Base-by-base conservation (phyloP, 176 grass and related monocot genomes). In the Triticum monococcum region DNA sequence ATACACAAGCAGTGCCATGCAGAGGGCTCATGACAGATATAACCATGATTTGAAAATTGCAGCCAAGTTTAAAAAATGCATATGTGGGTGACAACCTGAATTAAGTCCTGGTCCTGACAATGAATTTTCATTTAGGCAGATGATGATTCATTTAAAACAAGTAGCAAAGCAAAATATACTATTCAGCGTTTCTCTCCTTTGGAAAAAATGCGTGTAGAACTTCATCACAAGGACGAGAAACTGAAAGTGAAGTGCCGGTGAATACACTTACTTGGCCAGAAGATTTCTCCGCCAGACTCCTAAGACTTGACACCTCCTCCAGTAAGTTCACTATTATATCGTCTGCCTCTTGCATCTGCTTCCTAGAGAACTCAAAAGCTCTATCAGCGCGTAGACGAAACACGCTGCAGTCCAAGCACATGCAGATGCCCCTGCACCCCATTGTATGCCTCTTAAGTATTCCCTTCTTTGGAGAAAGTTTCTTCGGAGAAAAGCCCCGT, bases 341-440 rank as follows among this genome's bases (percentile, higher is more conserved):
- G n/a, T 96, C 94, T 57, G 97, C 91, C 81, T 99, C 94, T 59
- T 81, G 75, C 87, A 96, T 94, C 85, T 99, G 94, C 73, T 93
- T 94, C 85, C 81, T 94, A 11, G 97, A 94, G 84, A 99, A 99
- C 78, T 99, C 94, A 84, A 92, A 96, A 33, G 92, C 82, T 33
- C 87, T 77, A 75, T 94, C 92, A n/a, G 94, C 92, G 85, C 33
- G 89, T 14, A 91, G 82, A 63, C 94, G 87, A 68, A 91, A 96
- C 5, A 84, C 83, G 72, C 79, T 67, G 85, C 94, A 99, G 73
- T 94, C 92, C 68, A 99, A 87, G 63, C 97, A 94, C 85, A 89
- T 88, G 97, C 97, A 99, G 57, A 88, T 79, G 8, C 94, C 94
- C 88, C 92, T 94, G 72, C 97, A 99, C 28, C 83, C 89, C 66